Evolutionary conservation across 345 rosid genomes (phyloP).

Genomic region (Garcia nutans): DNA sequence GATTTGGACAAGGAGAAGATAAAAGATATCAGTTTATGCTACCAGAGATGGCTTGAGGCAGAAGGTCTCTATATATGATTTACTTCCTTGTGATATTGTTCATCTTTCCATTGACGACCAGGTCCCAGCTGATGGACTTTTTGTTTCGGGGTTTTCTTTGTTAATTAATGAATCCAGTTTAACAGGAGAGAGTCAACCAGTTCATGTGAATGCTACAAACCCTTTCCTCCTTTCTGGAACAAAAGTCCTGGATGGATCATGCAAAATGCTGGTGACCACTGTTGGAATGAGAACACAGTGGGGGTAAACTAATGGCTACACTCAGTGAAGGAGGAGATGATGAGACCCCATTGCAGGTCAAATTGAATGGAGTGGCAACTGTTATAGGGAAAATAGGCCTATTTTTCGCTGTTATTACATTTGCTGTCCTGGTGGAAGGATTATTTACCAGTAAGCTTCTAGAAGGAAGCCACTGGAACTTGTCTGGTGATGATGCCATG

Average conservation of each 20-base stretch:
- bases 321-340: constrained; percentile 96
- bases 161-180: constrained; percentile 82
- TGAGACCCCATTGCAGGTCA: constrained; percentile 94
- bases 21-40: constrained; percentile 79
- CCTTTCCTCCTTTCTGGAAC: constrained; percentile 94
- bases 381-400: constrained; percentile 82
- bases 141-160: constrained; percentile 85
- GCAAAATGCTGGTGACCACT: constrained; percentile 84
- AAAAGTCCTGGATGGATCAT: constrained; percentile 87
- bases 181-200: constrained; percentile 94
- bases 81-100: constrained; percentile 87
- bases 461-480: constrained; percentile 47
- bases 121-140: constrained; percentile 91
- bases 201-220: constrained; percentile 52
- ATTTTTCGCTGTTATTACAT: constrained; percentile 79
- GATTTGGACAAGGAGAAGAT: constrained; percentile 93
- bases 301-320: constrained; percentile 95
- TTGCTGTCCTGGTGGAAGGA: constrained; percentile 81
- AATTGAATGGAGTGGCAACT: constrained; percentile 91
- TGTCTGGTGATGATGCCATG: constrained; percentile 81
- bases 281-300: constrained; percentile 99
- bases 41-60: constrained; percentile 80
- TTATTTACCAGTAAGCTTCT: constrained; percentile 53
- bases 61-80: constrained; percentile 79
- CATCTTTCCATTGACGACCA: constrained; percentile 90